Evolutionary conservation across 768 basidiomycete genomes (phyloP), one percentile per base, ranked within the genome.

Genomic region (Calocera viscosa): DNA sequence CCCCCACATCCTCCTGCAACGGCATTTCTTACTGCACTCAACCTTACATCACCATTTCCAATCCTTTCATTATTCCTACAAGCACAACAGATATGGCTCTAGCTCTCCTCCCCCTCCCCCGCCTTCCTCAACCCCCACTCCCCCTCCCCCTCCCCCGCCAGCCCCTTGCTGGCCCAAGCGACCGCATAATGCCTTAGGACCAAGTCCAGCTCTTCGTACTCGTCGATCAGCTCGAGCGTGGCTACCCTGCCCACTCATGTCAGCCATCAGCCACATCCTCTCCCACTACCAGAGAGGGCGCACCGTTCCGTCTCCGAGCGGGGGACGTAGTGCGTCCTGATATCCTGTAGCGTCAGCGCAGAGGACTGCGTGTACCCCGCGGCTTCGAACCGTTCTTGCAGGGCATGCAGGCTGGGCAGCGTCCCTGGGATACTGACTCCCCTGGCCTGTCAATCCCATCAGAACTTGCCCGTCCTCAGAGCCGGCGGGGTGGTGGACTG

Each of bases 121-220:
- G 39, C 39, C 39, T 19, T 40, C 10, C 39, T 40, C 39, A 40
- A 10, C 19, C 39, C 39, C 39, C 39, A n/a, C n/a, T n/a, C n/a
- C n/a, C n/a, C n/a, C n/a, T n/a, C n/a, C n/a, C n/a, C n/a, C n/a
- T n/a, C 10, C 39, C 39, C 39, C 49, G 49, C 24, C 12, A 49
- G 14, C 14, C 49, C 73, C 49, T 75, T 73, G 19, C 70, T 67
- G 0, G 81, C 84, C 93, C 93, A 97, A 0, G 88, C 86, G 65
- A 97, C 83, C 16, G 88, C 91, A 75, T 98, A 98, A 73, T 98
- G 94, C 1, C 81, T 81, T 33, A 96, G 78, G 1, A 98, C 89
- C 2, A 99, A 82, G 67, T 94, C 89, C 22, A 99, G 81, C 76
- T 98, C 95, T 75, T 99, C 95, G 10, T 93, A 80, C 76, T 99